Base-by-base conservation (phyloP, 177 flowering plant species). In the Vitis hybrid region DNA sequence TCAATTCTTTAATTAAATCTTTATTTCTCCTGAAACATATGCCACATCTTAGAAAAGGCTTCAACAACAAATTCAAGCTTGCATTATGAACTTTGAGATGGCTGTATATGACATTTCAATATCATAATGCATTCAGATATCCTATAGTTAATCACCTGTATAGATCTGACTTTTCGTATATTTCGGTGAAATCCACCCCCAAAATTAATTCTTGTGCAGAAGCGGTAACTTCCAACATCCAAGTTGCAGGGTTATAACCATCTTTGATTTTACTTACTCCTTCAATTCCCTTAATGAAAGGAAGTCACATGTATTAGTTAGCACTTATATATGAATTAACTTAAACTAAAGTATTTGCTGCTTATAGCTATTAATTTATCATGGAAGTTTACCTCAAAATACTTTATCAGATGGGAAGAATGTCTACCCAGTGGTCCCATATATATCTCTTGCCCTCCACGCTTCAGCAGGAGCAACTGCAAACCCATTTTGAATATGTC, bases 221-320 rank as follows among this genome's bases (percentile, higher is more conserved):
- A 13, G 72, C 5, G 2, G 79, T 76, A 64, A 77, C 79, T 66
- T 82, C 83, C 60, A 82, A 57, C 81, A 82, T 75, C 27, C 85
- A 79, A 2, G 83, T 80, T 48, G 79, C 81, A 9, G 46, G 85
- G 85, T 82, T 77, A 27, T 80, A 80, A 10, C 79, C 81, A 64
- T 77, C 78, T 62, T 71, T 71, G 9, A 80, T 61, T 74, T 74
- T 35, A 41, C 66, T 57, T 21, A 79, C 77, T 56, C 77, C 78
- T 53, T 68, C 61, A 52, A 70, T 66, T n/a, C 15, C 74, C 78
- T 75, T 51, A 4, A 35, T 35, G 53, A 11, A 59, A 60, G 30
- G 2, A 67, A 65, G 48, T 30, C 56, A 53, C n/a, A 64, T 18
- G 1, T 17, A 66, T 56, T 48, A 30, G 52, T 17, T 17, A 57